Evolutionary conservation across 1,284 basidiomycete species (phyloP).

Genomic region (Caloboletus inedulis): DNA sequence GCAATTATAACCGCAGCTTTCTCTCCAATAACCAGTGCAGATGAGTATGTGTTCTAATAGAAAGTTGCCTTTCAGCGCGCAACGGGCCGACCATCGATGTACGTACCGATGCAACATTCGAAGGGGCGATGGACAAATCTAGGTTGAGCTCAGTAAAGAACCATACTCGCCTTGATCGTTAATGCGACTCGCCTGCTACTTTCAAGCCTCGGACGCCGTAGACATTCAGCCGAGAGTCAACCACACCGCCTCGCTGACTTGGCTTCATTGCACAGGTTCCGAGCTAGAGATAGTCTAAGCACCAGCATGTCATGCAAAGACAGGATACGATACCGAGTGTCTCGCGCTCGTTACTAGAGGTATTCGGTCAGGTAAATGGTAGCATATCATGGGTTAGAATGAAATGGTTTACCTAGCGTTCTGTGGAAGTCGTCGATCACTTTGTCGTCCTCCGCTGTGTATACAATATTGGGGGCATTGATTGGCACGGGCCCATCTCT

Average conservation of each 20-base stretch:
- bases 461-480: conserved; percentile 46
- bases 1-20: conserved; percentile 24
- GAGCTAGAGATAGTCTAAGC: conserved; percentile 35
- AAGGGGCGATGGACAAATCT: conserved; percentile 39
- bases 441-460: conserved; percentile 55
- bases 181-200: conserved; percentile 40
- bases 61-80: conserved; percentile 10
- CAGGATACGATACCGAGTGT: conserved; percentile 47
- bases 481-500: conserved; percentile 39
- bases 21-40: conserved; percentile 26
- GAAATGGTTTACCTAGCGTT: conserved; percentile 22
- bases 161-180: neutral
- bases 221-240: conserved; percentile 58
- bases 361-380: neutral
- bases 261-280: conserved; percentile 70
- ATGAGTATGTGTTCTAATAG: conserved; percentile 24
- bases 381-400: neutral
- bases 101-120: conserved; percentile 30
- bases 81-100: neutral
- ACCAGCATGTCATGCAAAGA: neutral
- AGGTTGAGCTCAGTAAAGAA: neutral
- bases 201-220: conserved; percentile 61
- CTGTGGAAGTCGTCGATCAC: conserved; percentile 46
- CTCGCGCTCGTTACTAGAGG: conserved; percentile 38
- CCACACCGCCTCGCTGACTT: conserved; percentile 54